These are phyloP conservation scores for Leishmania gerbilli DNA, from an alignment of 208 protist genomes.

Conservation along the genomic window DNA sequence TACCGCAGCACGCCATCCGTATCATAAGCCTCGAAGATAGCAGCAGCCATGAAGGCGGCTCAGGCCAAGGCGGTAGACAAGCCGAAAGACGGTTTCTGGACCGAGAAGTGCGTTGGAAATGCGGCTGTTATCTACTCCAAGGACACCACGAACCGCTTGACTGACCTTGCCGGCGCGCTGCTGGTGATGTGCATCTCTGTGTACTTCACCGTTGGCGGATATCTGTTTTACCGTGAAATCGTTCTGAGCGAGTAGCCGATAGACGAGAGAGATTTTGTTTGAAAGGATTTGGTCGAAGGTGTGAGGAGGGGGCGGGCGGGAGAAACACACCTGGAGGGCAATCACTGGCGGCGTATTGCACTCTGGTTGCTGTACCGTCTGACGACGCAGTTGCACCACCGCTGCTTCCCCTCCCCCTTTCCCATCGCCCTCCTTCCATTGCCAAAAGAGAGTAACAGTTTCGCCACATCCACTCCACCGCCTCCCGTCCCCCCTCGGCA, in stretches of 20 bases:
- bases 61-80: background rate
- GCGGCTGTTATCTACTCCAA: conserved; percentile 69
- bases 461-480: background rate
- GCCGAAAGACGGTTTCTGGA: conserved; percentile 11
- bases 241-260: conserved; percentile 30
- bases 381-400: background rate
- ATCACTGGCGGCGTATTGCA: background rate
- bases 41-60: background rate
- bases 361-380: background rate
- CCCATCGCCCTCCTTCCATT: background rate
- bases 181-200: conserved; percentile 69
- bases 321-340: background rate
- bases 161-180: conserved; percentile 71
- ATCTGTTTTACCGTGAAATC: conserved; percentile 76
- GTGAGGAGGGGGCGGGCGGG: background rate
- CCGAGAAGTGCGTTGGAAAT: conserved; percentile 56
- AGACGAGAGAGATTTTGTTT: background rate
- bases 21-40: background rate
- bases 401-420: background rate
- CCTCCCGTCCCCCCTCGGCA: background rate
- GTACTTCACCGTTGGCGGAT: conserved; percentile 79
- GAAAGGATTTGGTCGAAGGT: background rate
- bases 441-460: background rate
- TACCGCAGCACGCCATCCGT: background rate
- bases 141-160: conserved; percentile 56